phyloP scores from a whole-genome alignment of 2,329 filamentous ascomycete species.

The Cytospora piceicola region DNA sequence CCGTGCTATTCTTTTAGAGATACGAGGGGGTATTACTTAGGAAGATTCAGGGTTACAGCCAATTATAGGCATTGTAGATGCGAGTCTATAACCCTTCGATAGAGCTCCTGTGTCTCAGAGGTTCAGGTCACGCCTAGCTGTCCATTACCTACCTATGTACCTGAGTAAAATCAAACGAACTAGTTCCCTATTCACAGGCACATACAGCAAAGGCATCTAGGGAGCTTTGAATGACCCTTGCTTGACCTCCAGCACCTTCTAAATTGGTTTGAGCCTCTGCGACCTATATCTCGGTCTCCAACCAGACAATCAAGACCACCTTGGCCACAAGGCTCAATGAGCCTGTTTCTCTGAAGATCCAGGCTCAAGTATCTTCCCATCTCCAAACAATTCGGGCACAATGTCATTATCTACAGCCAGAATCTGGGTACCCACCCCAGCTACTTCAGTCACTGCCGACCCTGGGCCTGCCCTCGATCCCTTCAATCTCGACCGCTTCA shows the following conservation, averaged over 20 bases:
- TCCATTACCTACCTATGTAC: not conserved
- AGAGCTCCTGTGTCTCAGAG: not conserved
- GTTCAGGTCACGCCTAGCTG: not conserved
- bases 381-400: not conserved
- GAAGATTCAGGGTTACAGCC: no score
- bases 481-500: conserved; percentile 21
- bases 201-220: not conserved
- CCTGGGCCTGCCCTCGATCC: conserved; percentile 6
- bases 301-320: not conserved
- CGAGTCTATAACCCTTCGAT: no score
- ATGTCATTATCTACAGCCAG: not conserved
- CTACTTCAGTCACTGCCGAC: not conserved
- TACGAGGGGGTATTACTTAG: not conserved
- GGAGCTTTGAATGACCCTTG: not conserved
- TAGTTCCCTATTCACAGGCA: not conserved
- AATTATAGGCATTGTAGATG: no score
- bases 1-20: not conserved
- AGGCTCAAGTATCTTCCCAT: not conserved
- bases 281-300: not conserved
- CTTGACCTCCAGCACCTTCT: not conserved
- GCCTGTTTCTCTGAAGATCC: not conserved
- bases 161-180: not conserved
- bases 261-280: not conserved
- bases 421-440: not conserved
- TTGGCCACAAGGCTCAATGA: not conserved